phyloP scores from a whole-genome alignment of 768 basidiomycete species.

The Coprinopsis sp. region DNA sequence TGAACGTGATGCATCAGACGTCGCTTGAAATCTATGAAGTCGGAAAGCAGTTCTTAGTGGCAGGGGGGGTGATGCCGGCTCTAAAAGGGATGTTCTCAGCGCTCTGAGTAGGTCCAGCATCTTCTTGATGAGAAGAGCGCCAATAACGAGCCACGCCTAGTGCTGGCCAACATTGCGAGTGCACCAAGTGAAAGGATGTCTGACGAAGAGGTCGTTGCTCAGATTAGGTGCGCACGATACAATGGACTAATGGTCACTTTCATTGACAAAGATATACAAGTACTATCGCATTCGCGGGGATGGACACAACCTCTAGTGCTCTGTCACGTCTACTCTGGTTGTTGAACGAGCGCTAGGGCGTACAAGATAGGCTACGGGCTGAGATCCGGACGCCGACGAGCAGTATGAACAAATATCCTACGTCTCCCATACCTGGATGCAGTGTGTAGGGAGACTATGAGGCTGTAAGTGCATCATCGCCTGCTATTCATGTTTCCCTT shows the following conservation, averaged over 20 bases:
- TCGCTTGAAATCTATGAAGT: slow-evolving; percentile 31
- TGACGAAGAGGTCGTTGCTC: slow-evolving; percentile 31
- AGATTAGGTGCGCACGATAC: slow-evolving; percentile 27
- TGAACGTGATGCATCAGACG: slow-evolving; percentile 31
- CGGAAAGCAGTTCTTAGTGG: slow-evolving; percentile 32
- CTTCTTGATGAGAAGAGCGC: background rate
- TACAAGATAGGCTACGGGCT: slow-evolving; percentile 29
- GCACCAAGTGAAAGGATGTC: slow-evolving; percentile 27
- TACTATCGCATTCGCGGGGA: no score
- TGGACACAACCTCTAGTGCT: slow-evolving; percentile 26
- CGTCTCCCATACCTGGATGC: slow-evolving; percentile 22
- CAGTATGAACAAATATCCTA: slow-evolving; percentile 14
- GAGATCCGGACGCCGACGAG: slow-evolving; percentile 29
- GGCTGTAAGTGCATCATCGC: slow-evolving; percentile 26
- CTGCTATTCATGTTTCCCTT: background rate
- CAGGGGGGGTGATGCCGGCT: slow-evolving; percentile 31
- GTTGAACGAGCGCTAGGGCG: slow-evolving; percentile 31
- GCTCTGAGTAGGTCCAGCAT: slow-evolving; percentile 33
- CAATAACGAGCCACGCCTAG: background rate
- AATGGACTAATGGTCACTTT: no score
- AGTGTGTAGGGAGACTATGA: slow-evolving; percentile 28
- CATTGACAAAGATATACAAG: no score
- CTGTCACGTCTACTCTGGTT: slow-evolving; percentile 34
- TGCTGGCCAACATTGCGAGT: slow-evolving; percentile 12
- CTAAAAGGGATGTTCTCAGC: slow-evolving; percentile 47